These are phyloP conservation scores for Pseudoperonospora humuli DNA, from an alignment of 352 stramenopile genomes.

Conservation along the genomic window DNA sequence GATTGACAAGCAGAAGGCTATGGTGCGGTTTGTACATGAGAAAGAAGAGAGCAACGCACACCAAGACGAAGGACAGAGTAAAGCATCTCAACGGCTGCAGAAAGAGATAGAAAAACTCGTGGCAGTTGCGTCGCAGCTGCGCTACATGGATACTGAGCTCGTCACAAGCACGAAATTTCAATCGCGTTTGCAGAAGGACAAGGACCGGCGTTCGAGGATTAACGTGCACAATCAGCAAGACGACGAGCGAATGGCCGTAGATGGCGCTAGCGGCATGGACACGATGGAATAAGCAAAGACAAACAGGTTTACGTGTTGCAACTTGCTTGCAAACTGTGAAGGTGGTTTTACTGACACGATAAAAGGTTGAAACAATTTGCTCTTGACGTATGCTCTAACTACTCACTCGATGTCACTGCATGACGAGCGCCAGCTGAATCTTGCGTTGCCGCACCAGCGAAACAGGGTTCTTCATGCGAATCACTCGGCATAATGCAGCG, in stretches of 20 bases:
- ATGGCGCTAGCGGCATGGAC: constrained; percentile 40
- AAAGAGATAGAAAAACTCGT: constrained; percentile 73
- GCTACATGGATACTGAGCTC: constrained; percentile 73
- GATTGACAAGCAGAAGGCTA: constrained; percentile 68
- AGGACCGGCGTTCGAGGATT: constrained; percentile 52
- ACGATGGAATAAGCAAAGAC: constrained; percentile 35
- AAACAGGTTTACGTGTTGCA: not conserved
- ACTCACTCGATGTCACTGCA: constrained; percentile 41
- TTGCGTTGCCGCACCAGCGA: constrained; percentile 76
- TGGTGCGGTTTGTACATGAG: constrained; percentile 73
- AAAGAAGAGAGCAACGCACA: constrained; percentile 27
- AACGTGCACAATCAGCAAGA: constrained; percentile 38
- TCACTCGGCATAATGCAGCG: constrained; percentile 54
- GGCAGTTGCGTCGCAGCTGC: constrained; percentile 54
- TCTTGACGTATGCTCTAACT: constrained; percentile 8
- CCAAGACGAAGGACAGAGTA: constrained; percentile 29
- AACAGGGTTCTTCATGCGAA: constrained; percentile 80
- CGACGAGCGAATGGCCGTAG: constrained; percentile 34
- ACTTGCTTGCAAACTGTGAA: not conserved
- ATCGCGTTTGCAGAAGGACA: constrained; percentile 63
- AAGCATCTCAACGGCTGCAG: constrained; percentile 48
- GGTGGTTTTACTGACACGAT: constrained; percentile 1
- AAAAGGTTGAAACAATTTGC: constrained; percentile 7
- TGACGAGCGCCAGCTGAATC: constrained; percentile 69
- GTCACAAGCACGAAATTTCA: constrained; percentile 79